phyloP scores from a whole-genome alignment of 2,329 filamentous ascomycete species.

The Blastomyces percursus region DNA sequence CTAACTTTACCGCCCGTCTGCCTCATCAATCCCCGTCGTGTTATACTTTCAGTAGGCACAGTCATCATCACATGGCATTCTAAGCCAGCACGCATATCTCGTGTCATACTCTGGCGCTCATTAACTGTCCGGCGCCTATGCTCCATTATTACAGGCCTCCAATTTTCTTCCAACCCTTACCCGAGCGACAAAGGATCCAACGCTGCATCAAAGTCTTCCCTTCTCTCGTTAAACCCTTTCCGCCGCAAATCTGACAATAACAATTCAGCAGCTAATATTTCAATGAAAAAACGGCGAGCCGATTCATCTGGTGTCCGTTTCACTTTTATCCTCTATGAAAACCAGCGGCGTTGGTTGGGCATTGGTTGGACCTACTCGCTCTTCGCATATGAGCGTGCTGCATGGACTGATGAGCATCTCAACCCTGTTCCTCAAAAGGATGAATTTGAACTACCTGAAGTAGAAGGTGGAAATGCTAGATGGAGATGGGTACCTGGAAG shows the following conservation, averaged over 20 bases:
- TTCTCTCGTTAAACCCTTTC: constrained; percentile 22
- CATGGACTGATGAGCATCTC: constrained; percentile 95
- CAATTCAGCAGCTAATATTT: constrained; percentile 38
- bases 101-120: constrained; percentile 85
- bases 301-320: constrained; percentile 74
- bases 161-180: constrained; percentile 7
- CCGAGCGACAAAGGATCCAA: constrained; percentile 12
- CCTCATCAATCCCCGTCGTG: constrained; percentile 75
- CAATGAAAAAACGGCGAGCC: constrained; percentile 34
- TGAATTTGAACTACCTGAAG: constrained; percentile 56
- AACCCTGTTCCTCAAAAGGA: constrained; percentile 68
- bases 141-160: constrained; percentile 66
- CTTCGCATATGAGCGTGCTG: constrained; percentile 76
- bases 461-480: constrained; percentile 50
- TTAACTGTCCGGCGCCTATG: constrained; percentile 58
- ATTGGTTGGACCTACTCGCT: constrained; percentile 89
- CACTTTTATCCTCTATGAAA: constrained; percentile 93
- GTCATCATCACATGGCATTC: constrained; percentile 86
- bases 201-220: constrained; percentile 21
- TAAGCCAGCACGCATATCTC: constrained; percentile 68
- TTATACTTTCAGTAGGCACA: constrained; percentile 78
- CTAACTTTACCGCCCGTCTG: constrained; percentile 72
- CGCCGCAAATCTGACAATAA: constrained; percentile 31
- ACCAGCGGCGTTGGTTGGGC: constrained; percentile 88
- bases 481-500: constrained; percentile 80